These are phyloP conservation scores for Inga oerstediana DNA, from an alignment of 306 rosid species.

Conservation along the genomic window DNA sequence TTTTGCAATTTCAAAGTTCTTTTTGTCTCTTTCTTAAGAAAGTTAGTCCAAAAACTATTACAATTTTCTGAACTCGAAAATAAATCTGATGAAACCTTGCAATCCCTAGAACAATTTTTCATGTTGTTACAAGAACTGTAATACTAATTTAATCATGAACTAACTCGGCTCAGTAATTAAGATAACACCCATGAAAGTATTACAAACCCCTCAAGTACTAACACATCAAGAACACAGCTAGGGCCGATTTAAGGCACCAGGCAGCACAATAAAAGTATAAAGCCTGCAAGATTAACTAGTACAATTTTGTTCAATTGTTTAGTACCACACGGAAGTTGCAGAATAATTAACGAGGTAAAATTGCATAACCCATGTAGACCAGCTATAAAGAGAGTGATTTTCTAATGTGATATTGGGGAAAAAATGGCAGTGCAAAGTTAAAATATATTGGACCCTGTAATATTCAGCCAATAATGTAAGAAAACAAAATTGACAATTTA, in stretches of 20 bases:
- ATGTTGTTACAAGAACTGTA: background rate
- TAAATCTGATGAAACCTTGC: constrained; percentile 9
- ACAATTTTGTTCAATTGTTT: background rate
- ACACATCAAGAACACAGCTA: background rate
- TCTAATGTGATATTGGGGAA: background rate
- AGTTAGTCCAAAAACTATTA: background rate
- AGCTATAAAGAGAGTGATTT: background rate
- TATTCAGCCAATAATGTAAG: background rate
- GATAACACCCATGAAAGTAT: background rate
- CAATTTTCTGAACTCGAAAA: background rate
- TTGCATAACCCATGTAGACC: background rate
- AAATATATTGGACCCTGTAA: constrained; percentile 6
- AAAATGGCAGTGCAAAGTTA: background rate
- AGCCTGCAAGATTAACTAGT: background rate
- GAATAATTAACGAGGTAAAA: background rate
- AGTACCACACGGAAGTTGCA: background rate
- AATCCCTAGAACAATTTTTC: background rate
- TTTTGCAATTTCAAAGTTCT: no score
- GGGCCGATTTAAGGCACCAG: background rate
- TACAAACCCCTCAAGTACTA: background rate
- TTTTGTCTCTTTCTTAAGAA: no score
- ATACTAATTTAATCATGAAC: background rate
- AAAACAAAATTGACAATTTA: constrained; percentile 8
- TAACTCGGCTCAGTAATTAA: background rate
- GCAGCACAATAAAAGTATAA: background rate